Conservation (phyloP, 129 eudicot genomes). For the Apium graveolens region DNA sequence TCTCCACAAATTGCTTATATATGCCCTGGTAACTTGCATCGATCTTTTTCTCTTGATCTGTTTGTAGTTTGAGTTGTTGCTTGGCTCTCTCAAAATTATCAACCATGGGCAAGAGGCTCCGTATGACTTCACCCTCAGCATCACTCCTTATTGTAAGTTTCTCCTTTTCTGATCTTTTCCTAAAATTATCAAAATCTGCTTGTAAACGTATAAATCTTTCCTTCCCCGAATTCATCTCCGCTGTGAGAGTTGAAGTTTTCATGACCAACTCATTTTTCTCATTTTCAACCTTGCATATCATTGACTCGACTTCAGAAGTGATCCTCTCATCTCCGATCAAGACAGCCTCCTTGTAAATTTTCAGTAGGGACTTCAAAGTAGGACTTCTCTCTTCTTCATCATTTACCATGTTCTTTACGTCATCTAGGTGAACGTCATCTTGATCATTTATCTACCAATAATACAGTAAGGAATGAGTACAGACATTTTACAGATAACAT, state of each 20-base stretch:
- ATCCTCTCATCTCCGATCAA: conserved; percentile 47
- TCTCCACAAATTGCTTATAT: conserved; percentile 91
- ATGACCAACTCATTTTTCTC: conserved; percentile 50
- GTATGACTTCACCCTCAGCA: conserved; percentile 89
- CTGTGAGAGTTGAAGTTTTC: conserved; percentile 39
- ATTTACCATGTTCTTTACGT: conserved; percentile 22
- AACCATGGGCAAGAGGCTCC: conserved; percentile 87
- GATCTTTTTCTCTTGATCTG: conserved; percentile 78
- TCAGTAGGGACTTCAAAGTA: conserved; percentile 42
- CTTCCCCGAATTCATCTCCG: conserved; percentile 61
- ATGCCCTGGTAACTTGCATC: conserved; percentile 96
- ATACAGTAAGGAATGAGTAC: not conserved
- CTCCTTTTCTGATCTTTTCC: conserved; percentile 88
- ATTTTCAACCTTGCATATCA: conserved; percentile 35
- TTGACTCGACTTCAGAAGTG: conserved; percentile 45
- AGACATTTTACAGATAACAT: not conserved
- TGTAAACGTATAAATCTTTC: conserved; percentile 77
- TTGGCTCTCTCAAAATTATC: conserved; percentile 94
- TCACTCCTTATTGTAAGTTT: conserved; percentile 49
- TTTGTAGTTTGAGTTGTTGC: conserved; percentile 66
- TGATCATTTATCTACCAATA: conserved; percentile 39
- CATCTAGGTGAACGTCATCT: conserved; percentile 19
- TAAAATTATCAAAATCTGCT: conserved; percentile 90
- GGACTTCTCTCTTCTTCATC: conserved; percentile 20
- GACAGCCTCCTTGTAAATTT: conserved; percentile 61